Base-by-base conservation (phyloP, 306 rosid species). In the Castanospermum australe region DNA sequence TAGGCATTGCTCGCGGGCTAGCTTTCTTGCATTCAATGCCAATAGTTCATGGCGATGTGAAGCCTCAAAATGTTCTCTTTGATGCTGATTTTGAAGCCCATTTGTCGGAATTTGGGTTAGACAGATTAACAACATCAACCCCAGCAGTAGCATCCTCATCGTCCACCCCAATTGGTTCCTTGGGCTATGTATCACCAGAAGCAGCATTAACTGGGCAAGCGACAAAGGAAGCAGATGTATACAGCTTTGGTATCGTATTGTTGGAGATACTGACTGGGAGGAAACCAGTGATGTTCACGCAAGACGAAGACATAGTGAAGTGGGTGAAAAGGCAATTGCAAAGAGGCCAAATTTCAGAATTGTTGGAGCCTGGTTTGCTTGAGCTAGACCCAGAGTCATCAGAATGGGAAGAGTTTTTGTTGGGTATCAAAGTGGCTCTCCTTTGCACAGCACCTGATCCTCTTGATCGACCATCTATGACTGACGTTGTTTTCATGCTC, bases 11-110 rank as follows among this genome's bases (percentile, higher is more conserved):
- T 61, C 89, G 94, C 0, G 98, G 98, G 0, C 83, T 93, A 4
- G 86, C 92, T 2, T 93, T 88, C 77, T 67, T 93, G 42, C 98
- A 93, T 78, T 89, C 97, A 0, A 88, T 88, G 24, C 60, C 91
- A 17, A 88, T 84, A 0, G 89, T 93, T 0, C 98, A 93, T 3
- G 93, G 94, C 0, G 98, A 91, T 24, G 78, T 93, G 67, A 93
- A 91, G 85, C 98, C 98, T 0, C 97, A 88, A 20, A 91, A 88
- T 25, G 93, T 93, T 56, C 97, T 91, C 1, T 93, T 91, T 14
- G 98, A 93, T 6, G 97, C 98, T 4, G 98, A 93, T 79, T 93
- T 93, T 5, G 98, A 93, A 71, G 96, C 97, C 35, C 98, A 93
- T 82, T 67, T 93, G 38, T 93, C 98, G 0, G 98, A 93, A 84